These are phyloP conservation scores for Hsuehochloa calcarea DNA, from an alignment of 176 grass and related monocot species.

Conservation along the genomic window DNA sequence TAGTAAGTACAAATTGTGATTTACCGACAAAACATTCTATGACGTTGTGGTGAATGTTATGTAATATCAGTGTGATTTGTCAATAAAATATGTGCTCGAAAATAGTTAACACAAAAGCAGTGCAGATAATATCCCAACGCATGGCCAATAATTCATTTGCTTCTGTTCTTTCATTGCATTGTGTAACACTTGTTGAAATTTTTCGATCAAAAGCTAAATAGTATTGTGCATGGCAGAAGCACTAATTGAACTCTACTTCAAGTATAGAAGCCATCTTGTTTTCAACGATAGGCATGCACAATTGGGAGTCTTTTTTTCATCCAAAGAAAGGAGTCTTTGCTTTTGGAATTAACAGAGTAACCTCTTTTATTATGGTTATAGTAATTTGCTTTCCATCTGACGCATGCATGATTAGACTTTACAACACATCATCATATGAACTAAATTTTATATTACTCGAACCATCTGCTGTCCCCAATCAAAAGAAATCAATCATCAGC, in stretches of 20 bases:
- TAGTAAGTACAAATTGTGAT: too few relatives aligned
- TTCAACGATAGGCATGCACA: not conserved
- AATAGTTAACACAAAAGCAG: too few relatives aligned
- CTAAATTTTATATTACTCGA: not conserved
- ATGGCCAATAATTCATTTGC: not conserved
- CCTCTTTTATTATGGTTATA: not conserved
- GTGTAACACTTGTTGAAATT: not conserved
- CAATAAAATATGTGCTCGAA: too few relatives aligned
- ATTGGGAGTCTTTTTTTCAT: too few relatives aligned
- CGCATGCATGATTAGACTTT: not conserved
- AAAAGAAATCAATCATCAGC: conserved; percentile 19
- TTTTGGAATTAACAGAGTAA: not conserved
- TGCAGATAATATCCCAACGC: too few relatives aligned
- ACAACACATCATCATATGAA: not conserved
- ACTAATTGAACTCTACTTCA: not conserved
- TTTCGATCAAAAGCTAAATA: not conserved
- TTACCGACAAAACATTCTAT: too few relatives aligned
- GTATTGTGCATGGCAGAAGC: not conserved
- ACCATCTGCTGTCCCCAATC: not conserved
- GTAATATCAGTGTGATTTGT: too few relatives aligned
- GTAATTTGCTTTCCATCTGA: not conserved
- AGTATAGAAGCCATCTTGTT: not conserved
- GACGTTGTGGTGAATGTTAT: too few relatives aligned
- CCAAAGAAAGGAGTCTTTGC: not conserved
- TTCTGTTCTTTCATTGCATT: not conserved